Percentiles rank a stretch among this genome's conserved stretches.
These are phyloP conservation scores for Rachicladosporium sp. DNA, from an alignment of 2,329 filamentous ascomycete genomes.

Conservation along the genomic window DNA sequence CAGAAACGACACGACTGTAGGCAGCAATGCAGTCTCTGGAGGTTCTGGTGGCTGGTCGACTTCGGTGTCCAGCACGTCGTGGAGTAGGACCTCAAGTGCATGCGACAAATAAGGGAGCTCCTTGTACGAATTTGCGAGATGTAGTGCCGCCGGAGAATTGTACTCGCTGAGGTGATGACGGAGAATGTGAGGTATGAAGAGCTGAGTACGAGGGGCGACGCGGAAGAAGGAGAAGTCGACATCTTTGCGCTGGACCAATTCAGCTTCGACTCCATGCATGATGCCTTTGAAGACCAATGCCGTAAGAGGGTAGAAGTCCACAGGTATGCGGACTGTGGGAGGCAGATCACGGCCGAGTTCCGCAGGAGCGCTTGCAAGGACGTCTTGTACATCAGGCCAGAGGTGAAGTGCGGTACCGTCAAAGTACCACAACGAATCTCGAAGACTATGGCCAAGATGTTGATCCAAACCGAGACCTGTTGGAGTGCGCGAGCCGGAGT, in stretches of 20 bases:
- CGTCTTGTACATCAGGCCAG: conserved; percentile 80
- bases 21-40: conserved; percentile 37
- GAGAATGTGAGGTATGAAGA: conserved; percentile 82
- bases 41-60: conserved; percentile 52
- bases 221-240: conserved; percentile 82
- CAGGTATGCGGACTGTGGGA: conserved; percentile 59
- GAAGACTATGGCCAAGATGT: conserved; percentile 41
- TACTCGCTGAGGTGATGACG: conserved; percentile 65
- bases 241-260: conserved; percentile 85
- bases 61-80: conserved; percentile 88
- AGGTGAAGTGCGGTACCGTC: conserved; percentile 75
- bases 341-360: conserved; percentile 60
- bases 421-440: conserved; percentile 89
- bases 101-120: conserved; percentile 85
- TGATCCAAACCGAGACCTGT: conserved; percentile 11
- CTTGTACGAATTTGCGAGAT: conserved; percentile 73
- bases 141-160: conserved; percentile 67
- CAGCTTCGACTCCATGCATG: conserved; percentile 78
- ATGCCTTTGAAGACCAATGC: conserved; percentile 81
- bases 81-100: conserved; percentile 79
- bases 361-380: conserved; percentile 57
- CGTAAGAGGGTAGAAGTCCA: conserved; percentile 95
- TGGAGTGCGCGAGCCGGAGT: conserved; percentile 8
- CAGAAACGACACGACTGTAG: conserved; percentile 41
- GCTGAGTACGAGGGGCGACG: conserved; percentile 80